A percentile compares a stretch with the other conserved stretches of the same genome.
Evolutionary conservation across 768 basidiomycete species (phyloP).

Genomic region (Macrolepiota dolichaula): DNA sequence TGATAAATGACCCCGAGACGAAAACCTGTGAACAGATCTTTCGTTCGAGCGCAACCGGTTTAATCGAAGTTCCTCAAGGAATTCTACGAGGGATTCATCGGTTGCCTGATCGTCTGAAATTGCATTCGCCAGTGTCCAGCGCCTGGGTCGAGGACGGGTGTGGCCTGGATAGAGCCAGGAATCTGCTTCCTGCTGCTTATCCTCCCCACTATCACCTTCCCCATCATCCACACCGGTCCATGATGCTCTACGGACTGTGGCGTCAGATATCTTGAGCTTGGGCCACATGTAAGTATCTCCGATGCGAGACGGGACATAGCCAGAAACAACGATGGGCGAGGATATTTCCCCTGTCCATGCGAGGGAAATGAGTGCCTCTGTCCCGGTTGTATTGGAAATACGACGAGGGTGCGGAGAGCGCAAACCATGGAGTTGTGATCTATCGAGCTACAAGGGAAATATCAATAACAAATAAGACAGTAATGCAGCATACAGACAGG

Average conservation of each 20-base stretch:
- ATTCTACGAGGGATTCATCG: constrained; percentile 1
- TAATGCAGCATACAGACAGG: background rate
- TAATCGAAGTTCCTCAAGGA: constrained; percentile 7
- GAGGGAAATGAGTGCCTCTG: constrained; percentile 26
- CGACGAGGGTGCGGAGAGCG: constrained; percentile 19
- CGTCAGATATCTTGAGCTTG: constrained; percentile 6
- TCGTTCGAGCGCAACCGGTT: background rate
- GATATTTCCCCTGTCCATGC: constrained; percentile 27
- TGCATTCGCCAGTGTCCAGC: background rate
- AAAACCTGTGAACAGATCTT: background rate
- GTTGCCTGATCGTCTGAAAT: constrained; percentile 4
- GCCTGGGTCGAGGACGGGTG: background rate
- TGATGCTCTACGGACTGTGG: background rate
- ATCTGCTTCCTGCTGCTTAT: background rate
- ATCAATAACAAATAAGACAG: background rate
- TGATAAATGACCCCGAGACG: constrained; percentile 14
- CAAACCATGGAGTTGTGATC: constrained; percentile 6
- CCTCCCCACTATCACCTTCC: background rate
- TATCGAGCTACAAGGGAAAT: background rate
- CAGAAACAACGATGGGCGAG: constrained; percentile 13
- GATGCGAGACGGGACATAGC: constrained; percentile 9
- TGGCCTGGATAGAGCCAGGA: background rate
- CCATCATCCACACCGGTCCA: background rate
- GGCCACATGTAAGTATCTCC: constrained; percentile 10
- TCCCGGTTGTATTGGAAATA: constrained; percentile 21